These are phyloP conservation scores for Kentomonas sorsogonicus DNA, from an alignment of 208 protist species.

Conservation along the genomic window DNA sequence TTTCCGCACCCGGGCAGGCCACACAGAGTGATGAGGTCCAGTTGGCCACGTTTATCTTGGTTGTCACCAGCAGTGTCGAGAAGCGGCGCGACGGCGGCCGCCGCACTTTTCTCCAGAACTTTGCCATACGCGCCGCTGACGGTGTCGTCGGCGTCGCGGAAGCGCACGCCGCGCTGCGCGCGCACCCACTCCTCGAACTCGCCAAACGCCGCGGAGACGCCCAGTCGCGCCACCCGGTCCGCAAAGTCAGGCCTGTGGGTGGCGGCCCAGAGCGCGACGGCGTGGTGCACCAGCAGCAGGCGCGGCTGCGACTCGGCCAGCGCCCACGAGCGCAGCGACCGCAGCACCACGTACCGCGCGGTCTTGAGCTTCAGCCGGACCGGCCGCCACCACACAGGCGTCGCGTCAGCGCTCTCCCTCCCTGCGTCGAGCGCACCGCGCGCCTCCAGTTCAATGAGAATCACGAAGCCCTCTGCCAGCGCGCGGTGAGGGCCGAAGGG, in stretches of 20 bases:
- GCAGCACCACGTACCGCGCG: constrained; percentile 65
- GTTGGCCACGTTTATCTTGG: constrained; percentile 54
- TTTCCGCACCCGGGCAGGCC: constrained; percentile 59
- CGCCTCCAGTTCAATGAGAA: constrained; percentile 41
- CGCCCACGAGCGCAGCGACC: constrained; percentile 63
- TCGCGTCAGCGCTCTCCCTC: neutral
- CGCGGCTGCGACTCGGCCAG: constrained; percentile 39
- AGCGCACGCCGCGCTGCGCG: constrained; percentile 19
- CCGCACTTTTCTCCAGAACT: constrained; percentile 34
- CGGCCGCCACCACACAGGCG: constrained; percentile 33
- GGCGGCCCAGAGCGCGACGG: constrained; percentile 38
- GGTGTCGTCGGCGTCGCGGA: constrained; percentile 29
- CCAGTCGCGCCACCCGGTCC: constrained; percentile 18
- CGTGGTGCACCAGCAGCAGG: constrained; percentile 49
- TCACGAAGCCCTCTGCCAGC: constrained; percentile 79
- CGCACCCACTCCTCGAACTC: constrained; percentile 34
- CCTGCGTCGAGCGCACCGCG: neutral
- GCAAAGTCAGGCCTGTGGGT: constrained; percentile 11
- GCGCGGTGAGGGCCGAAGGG: constrained; percentile 13
- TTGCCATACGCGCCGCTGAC: constrained; percentile 34
- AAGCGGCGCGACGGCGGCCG: constrained; percentile 14
- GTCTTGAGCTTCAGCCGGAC: constrained; percentile 85
- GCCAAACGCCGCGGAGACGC: constrained; percentile 24
- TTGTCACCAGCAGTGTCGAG: constrained; percentile 61
- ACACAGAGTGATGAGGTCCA: constrained; percentile 42